These are phyloP conservation scores for Pneumocystis jirovecii DNA, from an alignment of 1,139 yeast genomes.

Conservation along the genomic window DNA sequence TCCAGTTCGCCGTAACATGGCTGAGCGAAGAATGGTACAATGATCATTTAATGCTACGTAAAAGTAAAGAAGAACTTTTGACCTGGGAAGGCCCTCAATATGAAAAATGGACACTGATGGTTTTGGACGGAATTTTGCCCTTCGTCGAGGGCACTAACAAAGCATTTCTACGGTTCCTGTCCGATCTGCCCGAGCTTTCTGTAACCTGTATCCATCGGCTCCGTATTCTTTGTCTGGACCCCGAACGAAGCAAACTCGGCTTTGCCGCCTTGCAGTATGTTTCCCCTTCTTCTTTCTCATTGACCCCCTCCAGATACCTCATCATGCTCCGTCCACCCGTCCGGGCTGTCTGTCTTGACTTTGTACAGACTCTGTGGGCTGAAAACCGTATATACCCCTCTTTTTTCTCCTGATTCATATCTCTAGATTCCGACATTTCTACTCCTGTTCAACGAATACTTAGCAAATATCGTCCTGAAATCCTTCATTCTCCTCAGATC, in stretches of 20 bases:
- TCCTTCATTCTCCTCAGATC: neutral
- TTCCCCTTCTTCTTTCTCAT: neutral
- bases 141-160: conserved; percentile 50
- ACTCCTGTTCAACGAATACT: conserved; percentile 2
- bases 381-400: conserved; percentile 20
- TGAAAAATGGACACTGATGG: conserved; percentile 51
- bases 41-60: conserved; percentile 31
- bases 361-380: conserved; percentile 41
- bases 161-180: conserved; percentile 61
- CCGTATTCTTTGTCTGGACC: conserved; percentile 69
- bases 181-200: conserved; percentile 71
- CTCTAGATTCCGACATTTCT: neutral
- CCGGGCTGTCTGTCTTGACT: conserved; percentile 46
- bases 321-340: conserved; percentile 87
- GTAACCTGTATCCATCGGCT: conserved; percentile 46
- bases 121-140: conserved; percentile 69
- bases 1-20: conserved; percentile 83
- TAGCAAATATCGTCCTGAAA: conserved; percentile 6
- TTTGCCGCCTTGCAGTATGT: conserved; percentile 16
- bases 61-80: neutral
- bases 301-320: conserved; percentile 27
- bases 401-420: neutral
- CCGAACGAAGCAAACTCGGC: conserved; percentile 66
- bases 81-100: conserved; percentile 35
- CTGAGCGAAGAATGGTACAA: conserved; percentile 85